Conservation (phyloP, 2,329 filamentous ascomycete genomes). For the Colletotrichum incanum region DNA sequence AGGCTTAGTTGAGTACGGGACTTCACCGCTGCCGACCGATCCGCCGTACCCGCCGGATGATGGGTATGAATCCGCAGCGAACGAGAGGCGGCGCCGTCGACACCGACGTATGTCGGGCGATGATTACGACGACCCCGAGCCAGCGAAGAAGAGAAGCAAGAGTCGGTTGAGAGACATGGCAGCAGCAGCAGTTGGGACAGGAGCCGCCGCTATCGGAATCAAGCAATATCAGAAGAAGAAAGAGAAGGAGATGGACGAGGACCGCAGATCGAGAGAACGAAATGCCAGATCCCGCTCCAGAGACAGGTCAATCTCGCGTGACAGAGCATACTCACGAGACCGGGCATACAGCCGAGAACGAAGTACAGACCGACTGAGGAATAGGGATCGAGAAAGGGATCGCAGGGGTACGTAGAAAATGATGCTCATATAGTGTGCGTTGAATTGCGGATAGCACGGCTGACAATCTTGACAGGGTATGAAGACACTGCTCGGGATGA, state of each 20-base stretch:
- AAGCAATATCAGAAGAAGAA: conserved; percentile 71
- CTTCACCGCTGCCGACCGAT: conserved; percentile 66
- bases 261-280: conserved; percentile 42
- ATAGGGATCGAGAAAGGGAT: conserved; percentile 50
- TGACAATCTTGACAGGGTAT: conserved; percentile 51
- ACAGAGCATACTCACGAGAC: conserved; percentile 26
- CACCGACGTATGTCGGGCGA: conserved; percentile 54
- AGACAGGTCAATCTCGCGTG: conserved; percentile 33
- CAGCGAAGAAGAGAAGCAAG: conserved; percentile 65
- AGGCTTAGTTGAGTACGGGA: conserved; percentile 79
- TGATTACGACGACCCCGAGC: conserved; percentile 53
- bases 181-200: conserved; percentile 68
- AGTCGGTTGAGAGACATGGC: conserved; percentile 71
- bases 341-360: conserved; percentile 44
- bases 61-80: conserved; percentile 65
- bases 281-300: conserved; percentile 32
- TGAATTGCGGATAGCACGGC: background rate
- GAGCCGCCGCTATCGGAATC: conserved; percentile 74
- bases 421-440: background rate
- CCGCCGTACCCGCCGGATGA: conserved; percentile 53
- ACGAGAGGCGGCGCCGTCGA: conserved; percentile 59
- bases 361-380: conserved; percentile 46
- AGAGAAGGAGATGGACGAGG: conserved; percentile 60
- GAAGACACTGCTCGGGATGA: conserved; percentile 55
- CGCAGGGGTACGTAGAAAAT: conserved; percentile 52